phyloP scores from a whole-genome alignment of 2,329 filamentous ascomycete species.

The Ascochyta viciae-villosae region DNA sequence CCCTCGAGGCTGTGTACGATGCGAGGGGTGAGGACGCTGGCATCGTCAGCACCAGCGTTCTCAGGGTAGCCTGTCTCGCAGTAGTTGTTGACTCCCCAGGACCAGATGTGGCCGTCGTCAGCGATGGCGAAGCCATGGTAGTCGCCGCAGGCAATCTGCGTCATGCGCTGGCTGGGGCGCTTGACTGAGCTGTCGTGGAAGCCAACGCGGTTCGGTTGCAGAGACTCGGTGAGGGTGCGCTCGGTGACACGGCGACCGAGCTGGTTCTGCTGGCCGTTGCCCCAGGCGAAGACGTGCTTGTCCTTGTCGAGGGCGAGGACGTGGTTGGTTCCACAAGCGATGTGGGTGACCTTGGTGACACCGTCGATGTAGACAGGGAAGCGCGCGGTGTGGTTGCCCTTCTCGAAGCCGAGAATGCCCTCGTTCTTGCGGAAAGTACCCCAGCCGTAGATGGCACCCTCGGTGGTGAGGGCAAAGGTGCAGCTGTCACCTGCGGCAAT shows the following conservation, averaged over 20 bases:
- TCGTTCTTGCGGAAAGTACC: slow-evolving; percentile 78
- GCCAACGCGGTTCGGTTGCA: slow-evolving; percentile 64
- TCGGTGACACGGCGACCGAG: slow-evolving; percentile 71
- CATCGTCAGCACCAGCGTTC: slow-evolving; percentile 71
- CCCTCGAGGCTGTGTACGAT: slow-evolving; percentile 70
- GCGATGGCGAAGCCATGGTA: slow-evolving; percentile 83
- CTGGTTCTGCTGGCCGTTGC: slow-evolving; percentile 74
- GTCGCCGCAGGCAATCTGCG: slow-evolving; percentile 71
- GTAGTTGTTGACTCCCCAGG: slow-evolving; percentile 89
- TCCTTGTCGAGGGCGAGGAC: slow-evolving; percentile 71
- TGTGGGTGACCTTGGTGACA: slow-evolving; percentile 70
- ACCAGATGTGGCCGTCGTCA: slow-evolving; percentile 73
- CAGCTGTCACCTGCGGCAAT: slow-evolving; percentile 77
- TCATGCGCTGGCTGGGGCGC: slow-evolving; percentile 59
- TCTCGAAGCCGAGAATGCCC: slow-evolving; percentile 69
- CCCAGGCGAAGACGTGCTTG: slow-evolving; percentile 73
- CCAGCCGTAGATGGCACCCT: slow-evolving; percentile 82
- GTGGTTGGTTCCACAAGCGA: slow-evolving; percentile 75
- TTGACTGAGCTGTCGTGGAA: slow-evolving; percentile 53
- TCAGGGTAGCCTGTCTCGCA: slow-evolving; percentile 76
- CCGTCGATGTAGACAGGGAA: slow-evolving; percentile 64
- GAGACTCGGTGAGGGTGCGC: slow-evolving; percentile 61
- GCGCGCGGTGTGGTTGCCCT: slow-evolving; percentile 48
- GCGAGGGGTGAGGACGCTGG: slow-evolving; percentile 71
- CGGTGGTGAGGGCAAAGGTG: slow-evolving; percentile 76